A percentile compares a stretch with the other conserved stretches of the same genome.
Evolutionary conservation across 306 rosid species (phyloP).

Genomic region (Pterocarpus macrocarpus): DNA sequence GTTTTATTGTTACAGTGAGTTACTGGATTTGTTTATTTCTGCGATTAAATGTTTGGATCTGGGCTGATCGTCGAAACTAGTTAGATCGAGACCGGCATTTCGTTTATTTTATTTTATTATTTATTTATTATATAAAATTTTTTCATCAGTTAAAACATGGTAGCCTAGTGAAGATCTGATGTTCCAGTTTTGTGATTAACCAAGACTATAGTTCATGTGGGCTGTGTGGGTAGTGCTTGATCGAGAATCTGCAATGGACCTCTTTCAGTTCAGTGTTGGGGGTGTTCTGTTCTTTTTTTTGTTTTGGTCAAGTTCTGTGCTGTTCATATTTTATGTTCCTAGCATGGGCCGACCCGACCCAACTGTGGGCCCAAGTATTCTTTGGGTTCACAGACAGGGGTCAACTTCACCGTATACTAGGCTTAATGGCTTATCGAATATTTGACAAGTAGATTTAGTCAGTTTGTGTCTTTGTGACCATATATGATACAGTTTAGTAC

Average conservation of each 20-base stretch:
- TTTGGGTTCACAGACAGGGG: constrained; percentile 10
- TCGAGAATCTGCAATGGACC: constrained; percentile 14
- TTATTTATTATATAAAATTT: not conserved
- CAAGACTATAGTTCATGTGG: constrained; percentile 46
- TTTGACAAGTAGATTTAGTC: not conserved
- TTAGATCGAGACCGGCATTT: constrained; percentile 40
- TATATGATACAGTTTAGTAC: not conserved
- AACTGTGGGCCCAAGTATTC: constrained; percentile 49
- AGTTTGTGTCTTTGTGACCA: not conserved
- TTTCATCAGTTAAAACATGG: not conserved
- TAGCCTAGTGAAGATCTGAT: constrained; percentile 29
- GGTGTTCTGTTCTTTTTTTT: constrained; percentile 17
- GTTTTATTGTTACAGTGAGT: not conserved
- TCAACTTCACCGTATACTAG: constrained; percentile 10
- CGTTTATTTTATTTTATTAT: not conserved
- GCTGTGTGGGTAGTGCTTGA: constrained; percentile 42
- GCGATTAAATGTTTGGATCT: constrained; percentile 37
- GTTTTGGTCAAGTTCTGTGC: not conserved
- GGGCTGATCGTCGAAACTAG: constrained; percentile 48
- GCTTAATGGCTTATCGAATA: not conserved
- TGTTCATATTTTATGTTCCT: not conserved
- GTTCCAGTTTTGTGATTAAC: constrained; percentile 45
- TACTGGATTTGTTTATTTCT: not conserved
- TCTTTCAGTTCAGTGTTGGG: constrained; percentile 1
- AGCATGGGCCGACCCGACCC: constrained; percentile 41